Base-by-base conservation (phyloP, 306 rosid genomes). In the Trifolium subterraneum region DNA sequence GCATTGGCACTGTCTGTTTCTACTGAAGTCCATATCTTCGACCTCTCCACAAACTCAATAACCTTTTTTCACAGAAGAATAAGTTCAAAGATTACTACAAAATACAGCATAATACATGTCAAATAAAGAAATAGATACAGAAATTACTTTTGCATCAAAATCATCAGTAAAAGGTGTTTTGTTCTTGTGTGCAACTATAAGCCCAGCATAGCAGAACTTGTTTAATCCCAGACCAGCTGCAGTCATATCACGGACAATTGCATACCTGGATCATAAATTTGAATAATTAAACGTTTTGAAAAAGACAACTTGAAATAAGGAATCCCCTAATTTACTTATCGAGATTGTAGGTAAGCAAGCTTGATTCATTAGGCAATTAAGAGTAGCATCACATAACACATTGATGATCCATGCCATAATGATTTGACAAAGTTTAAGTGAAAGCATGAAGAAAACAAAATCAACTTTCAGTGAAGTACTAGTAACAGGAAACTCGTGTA, bases 221-320 rank as follows among this genome's bases (percentile, higher is more conserved):
- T 92, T 90, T 80, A 92, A 82, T 73, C 96, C 99, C 72, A 94
- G 92, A 77, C 99, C 99, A 73, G 97, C 97, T 71, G 99, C 89
- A 70, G 93, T 90, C 97, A 92, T 94, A 84, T 94, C 99, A 59
- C 96, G 96, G 45, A 92, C 92, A 85, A 92, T 88, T 35, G 97
- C 88, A 84, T 86, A 83, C 88, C 97, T 94, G 83, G n/a, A 86
- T 64, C 73, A 78, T 56, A n/a, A 67, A 36, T 77, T 65, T 55
- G 31, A 80, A 76, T 70, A 55, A 36, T 68, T 48, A 14, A 55
- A 16, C 19, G 27, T 38, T 72, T 44, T 10, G 7, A 76, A 68
- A 51, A 27, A 35, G 2, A 72, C n/a, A 61, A 63, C 16, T 29
- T 29, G 50, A 58, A 81, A 73, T n/a, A 38, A 7, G 56, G 59